A percentile compares a stretch with the other conserved stretches of the same genome.
Evolutionary conservation across 257 asterid genomes (phyloP).

Genomic region (Fraxinus americana): DNA sequence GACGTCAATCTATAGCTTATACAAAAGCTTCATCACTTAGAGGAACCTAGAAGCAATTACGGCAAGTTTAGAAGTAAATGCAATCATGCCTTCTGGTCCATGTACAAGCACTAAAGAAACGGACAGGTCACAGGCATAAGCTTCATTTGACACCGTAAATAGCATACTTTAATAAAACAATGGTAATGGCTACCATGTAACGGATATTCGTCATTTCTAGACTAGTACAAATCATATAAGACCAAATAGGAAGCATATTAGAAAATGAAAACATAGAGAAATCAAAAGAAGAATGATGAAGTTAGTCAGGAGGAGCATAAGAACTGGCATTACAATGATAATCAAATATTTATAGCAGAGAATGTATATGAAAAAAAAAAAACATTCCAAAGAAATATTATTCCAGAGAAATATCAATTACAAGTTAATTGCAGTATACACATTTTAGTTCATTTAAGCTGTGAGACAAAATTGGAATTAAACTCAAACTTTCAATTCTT

Average conservation of each 20-base stretch:
- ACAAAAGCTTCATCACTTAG: slow-evolving; percentile 37
- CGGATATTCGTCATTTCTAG: background rate
- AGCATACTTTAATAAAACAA: too few relatives aligned
- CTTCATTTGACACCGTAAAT: too few relatives aligned
- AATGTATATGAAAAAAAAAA: too few relatives aligned
- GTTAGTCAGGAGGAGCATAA: background rate
- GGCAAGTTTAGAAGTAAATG: background rate
- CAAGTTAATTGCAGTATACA: too few relatives aligned
- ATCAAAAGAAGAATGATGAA: background rate
- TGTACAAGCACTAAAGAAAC: background rate
- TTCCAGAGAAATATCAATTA: too few relatives aligned
- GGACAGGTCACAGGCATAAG: too few relatives aligned
- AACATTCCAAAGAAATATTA: too few relatives aligned
- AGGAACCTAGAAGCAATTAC: slow-evolving; percentile 11
- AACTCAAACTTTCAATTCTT: background rate
- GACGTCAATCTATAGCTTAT: slow-evolving; percentile 35
- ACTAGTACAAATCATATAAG: background rate
- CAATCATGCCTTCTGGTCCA: background rate
- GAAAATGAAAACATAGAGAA: background rate
- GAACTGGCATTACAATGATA: too few relatives aligned
- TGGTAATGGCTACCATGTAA: background rate
- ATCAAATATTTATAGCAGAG: too few relatives aligned
- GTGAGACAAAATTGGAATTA: background rate
- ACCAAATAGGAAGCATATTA: background rate
- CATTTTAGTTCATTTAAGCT: background rate